Percentiles rank a stretch among this genome's conserved stretches.
Conservation (phyloP, 78 protist genomes). For the Dictyostelium citrinum region DNA sequence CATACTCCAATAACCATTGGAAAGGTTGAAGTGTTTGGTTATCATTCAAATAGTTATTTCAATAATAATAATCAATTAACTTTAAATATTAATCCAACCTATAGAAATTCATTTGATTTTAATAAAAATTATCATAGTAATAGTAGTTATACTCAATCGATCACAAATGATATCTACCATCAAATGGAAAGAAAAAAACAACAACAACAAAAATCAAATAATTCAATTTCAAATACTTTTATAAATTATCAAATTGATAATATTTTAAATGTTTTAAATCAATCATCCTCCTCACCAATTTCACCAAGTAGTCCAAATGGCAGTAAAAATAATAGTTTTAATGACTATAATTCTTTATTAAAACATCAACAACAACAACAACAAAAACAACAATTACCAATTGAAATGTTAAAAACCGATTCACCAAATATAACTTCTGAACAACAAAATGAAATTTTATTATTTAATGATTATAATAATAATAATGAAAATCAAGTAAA, state of each 20-base stretch:
- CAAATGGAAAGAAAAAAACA: slow-evolving; percentile 1
- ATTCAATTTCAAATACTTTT: neutral
- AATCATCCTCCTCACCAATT: neutral
- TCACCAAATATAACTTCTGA: neutral
- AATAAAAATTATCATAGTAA: neutral
- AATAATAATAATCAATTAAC: neutral
- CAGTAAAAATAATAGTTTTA: neutral
- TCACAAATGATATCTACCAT: slow-evolving; percentile 4
- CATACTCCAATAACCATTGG: slow-evolving; percentile 46
- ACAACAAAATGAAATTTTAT: slow-evolving; percentile 3
- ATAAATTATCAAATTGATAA: slow-evolving; percentile 37
- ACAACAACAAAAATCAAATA: slow-evolving; percentile 1
- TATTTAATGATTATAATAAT: slow-evolving; percentile 38
- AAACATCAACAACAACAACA: slow-evolving; percentile 15
- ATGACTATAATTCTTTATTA: neutral
- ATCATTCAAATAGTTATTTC: slow-evolving; percentile 12
- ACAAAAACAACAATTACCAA: neutral
- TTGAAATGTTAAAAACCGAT: neutral
- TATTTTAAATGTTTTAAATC: neutral
- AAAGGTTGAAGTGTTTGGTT: slow-evolving; percentile 56
- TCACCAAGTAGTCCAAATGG: neutral
- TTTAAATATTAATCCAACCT: slow-evolving; percentile 31
- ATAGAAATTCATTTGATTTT: slow-evolving; percentile 8
- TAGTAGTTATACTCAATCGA: neutral
- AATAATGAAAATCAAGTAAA: neutral